Base-by-base conservation (phyloP, 495 filamentous ascomycete genomes). In the Annulohypoxylon moriforme region DNA sequence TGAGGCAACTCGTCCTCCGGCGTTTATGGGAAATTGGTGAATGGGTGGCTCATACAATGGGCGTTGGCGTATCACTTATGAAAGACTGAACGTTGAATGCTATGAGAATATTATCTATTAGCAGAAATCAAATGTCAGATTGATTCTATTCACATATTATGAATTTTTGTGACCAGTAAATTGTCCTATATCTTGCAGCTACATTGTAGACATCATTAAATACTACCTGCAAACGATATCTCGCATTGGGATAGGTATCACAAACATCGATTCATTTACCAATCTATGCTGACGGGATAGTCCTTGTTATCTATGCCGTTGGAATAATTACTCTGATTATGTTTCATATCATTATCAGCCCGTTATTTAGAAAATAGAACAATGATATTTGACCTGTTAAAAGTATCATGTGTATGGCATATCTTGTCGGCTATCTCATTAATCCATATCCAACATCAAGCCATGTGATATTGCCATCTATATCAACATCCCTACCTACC, bases 1-100 rank as follows among this genome's bases (percentile, higher is more conserved):
- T 59, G 71, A 69, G 66, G 71, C 71, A 57, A 73, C 62, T 67
- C 36, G 71, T 62, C 66, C 71, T 73, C 61, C 57, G 71, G 71
- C 61, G 71, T 73, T 73, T 16, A 16, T 53, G 60, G 70, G 40
- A 44, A 57, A 60, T 64, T 40, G 20, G 53, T 58, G 24, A 64
- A 50, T 20, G 14, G 38, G 60, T 18, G 49, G 31, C 22, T 64
- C 50, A 55, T 56, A 61, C 49, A 38, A 38, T 49, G 40, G 66
- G 65, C 64, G 60, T 72, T 57, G 68, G 69, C 64, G 64, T 56
- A 64, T 59, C 42, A 64, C 60, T 72, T 55, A 72, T n/a, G 69
- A 72, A 58, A 68, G 64, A 72, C 58, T 67, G 63, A 67, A 64
- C 59, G 46, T 40, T 61, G 56, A 60, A 55, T 47, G 55, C 14